phyloP scores from a whole-genome alignment of 345 rosid genomes.

The Populus alba region DNA sequence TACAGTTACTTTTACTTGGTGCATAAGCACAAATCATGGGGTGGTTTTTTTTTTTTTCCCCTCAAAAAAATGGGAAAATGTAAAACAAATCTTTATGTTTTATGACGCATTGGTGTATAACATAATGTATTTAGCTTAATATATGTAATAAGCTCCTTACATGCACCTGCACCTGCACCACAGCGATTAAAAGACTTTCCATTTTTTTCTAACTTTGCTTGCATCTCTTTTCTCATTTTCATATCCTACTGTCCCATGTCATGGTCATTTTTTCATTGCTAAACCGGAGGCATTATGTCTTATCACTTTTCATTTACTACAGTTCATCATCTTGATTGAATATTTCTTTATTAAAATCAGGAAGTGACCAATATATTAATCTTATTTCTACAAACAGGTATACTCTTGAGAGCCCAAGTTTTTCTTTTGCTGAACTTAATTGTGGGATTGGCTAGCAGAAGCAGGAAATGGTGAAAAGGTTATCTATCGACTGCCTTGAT shows the following conservation, averaged over 20 bases:
- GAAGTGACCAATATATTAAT: background rate
- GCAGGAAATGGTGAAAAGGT: constrained; percentile 68
- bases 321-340: background rate
- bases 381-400: constrained; percentile 10
- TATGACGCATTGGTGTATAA: background rate
- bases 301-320: background rate
- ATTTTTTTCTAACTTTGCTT: background rate
- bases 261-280: background rate
- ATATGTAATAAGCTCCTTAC: background rate
- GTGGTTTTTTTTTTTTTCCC: background rate
- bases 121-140: background rate
- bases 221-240: background rate
- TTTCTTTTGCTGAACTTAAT: background rate
- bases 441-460: constrained; percentile 8
- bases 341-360: background rate
- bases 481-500: background rate
- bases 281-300: background rate
- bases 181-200: background rate
- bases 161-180: background rate
- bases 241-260: background rate
- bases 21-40: background rate
- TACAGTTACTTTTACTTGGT: background rate
- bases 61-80: background rate
- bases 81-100: background rate
- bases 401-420: background rate